Evolutionary conservation across 1,284 basidiomycete species (phyloP).

Genomic region (Cryptococcus deneoformans): DNA sequence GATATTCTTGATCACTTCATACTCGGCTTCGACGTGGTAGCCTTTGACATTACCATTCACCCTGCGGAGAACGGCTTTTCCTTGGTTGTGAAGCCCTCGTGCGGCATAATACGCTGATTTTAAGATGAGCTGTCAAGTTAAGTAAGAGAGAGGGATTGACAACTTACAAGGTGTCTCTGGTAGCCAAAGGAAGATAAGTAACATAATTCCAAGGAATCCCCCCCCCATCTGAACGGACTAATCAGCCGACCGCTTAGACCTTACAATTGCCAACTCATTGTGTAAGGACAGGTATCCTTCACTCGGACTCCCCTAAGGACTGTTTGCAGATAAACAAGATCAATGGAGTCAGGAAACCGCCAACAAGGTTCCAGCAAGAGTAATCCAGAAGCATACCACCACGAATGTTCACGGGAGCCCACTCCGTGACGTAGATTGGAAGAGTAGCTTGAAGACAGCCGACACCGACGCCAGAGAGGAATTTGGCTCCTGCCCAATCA

Average conservation of each 20-base stretch:
- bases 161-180: conserved; percentile 24
- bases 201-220: conserved; percentile 23
- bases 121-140: neutral
- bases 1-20: conserved; percentile 18
- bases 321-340: conserved; percentile 15
- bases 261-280: conserved; percentile 1
- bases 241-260: neutral
- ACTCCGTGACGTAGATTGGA: conserved; percentile 20
- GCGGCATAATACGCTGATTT: conserved; percentile 16
- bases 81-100: conserved; percentile 17
- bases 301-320: conserved; percentile 8
- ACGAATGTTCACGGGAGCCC: conserved; percentile 16
- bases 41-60: conserved; percentile 19
- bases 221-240: conserved; percentile 13
- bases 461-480: conserved; percentile 22
- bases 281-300: conserved; percentile 9
- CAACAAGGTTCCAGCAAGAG: conserved; percentile 15
- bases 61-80: conserved; percentile 9
- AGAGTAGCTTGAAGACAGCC: conserved; percentile 19
- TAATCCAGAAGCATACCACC: conserved; percentile 16
- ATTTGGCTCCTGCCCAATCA: conserved; percentile 20
- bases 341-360: conserved; percentile 17
- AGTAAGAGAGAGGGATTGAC: neutral
- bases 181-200: conserved; percentile 23
- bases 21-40: conserved; percentile 22